These are phyloP conservation scores for Papiliotrema terrestris DNA, from an alignment of 1,284 basidiomycete genomes.

Conservation along the genomic window DNA sequence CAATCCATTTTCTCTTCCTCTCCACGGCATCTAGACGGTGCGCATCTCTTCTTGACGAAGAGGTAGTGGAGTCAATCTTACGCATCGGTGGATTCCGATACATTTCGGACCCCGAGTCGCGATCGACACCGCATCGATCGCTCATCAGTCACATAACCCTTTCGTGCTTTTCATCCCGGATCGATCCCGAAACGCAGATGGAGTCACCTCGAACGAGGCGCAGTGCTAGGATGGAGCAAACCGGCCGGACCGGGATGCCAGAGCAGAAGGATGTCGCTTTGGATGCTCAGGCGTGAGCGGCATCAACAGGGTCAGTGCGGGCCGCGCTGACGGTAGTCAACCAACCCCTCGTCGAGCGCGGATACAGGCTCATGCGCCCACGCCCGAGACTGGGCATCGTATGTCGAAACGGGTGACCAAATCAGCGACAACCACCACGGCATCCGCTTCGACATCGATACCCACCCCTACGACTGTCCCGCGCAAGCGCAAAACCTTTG, in stretches of 20 bases:
- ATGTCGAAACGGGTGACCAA: slow-evolving; percentile 14
- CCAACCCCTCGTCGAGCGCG: slow-evolving; percentile 29
- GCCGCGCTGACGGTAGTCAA: slow-evolving; percentile 7
- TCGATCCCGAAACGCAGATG: not conserved
- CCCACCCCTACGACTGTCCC: slow-evolving; percentile 59
- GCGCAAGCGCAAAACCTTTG: slow-evolving; percentile 23
- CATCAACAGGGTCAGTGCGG: slow-evolving; percentile 17
- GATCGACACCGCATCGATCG: not conserved
- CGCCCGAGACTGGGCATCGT: slow-evolving; percentile 37
- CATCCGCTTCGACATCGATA: slow-evolving; percentile 50
- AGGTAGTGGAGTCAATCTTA: too few relatives aligned
- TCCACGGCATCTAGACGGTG: not conserved
- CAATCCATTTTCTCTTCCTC: too few relatives aligned
- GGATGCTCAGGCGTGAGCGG: too few relatives aligned
- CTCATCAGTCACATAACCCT: not conserved
- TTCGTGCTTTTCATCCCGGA: not conserved
- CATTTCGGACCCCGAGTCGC: too few relatives aligned
- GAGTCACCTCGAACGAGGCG: not conserved
- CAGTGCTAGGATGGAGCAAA: not conserved
- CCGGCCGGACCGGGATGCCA: not conserved
- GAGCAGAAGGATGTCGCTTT: not conserved
- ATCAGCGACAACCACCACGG: slow-evolving; percentile 1
- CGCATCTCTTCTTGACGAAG: too few relatives aligned
- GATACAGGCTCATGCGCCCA: slow-evolving; percentile 27
- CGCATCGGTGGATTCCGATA: too few relatives aligned